Evolutionary conservation across 2,329 filamentous ascomycete species (phyloP).

Genomic region (Monilinia polystroma): DNA sequence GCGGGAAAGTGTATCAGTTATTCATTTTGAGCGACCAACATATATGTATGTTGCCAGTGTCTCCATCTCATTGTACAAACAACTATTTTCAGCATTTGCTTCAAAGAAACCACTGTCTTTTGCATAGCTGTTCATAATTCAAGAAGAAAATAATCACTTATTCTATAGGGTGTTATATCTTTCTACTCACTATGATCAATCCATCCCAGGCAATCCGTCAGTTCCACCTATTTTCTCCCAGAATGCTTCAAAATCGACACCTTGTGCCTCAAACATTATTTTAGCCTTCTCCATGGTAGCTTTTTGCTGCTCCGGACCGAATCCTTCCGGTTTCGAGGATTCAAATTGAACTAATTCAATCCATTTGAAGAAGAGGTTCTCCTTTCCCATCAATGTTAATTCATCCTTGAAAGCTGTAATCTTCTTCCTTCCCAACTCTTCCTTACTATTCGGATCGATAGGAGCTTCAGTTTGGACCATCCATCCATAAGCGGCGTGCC

Average conservation of each 20-base stretch:
- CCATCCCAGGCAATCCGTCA: slow-evolving; percentile 54
- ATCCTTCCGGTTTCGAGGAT: slow-evolving; percentile 73
- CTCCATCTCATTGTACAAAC: neutral
- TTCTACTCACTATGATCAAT: slow-evolving; percentile 28
- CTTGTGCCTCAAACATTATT: slow-evolving; percentile 69
- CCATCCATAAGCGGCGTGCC: slow-evolving; percentile 69
- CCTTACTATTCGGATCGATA: slow-evolving; percentile 48
- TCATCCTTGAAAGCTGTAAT: slow-evolving; percentile 79
- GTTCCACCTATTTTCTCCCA: slow-evolving; percentile 69
- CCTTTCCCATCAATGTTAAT: slow-evolving; percentile 74
- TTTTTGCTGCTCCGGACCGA: slow-evolving; percentile 71
- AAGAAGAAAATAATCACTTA: neutral
- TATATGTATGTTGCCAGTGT: neutral
- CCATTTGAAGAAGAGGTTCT: slow-evolving; percentile 87
- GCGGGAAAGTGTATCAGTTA: neutral
- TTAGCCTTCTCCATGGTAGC: slow-evolving; percentile 72
- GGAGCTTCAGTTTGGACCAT: slow-evolving; percentile 62
- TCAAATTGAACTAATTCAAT: slow-evolving; percentile 91
- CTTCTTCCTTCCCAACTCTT: slow-evolving; percentile 67
- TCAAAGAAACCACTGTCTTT: neutral
- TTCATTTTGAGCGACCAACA: neutral
- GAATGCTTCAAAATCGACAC: slow-evolving; percentile 79
- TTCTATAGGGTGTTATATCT: slow-evolving; percentile 19
- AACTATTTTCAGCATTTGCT: neutral
- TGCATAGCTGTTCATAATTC: neutral